phyloP scores from a whole-genome alignment of 768 basidiomycete genomes.

The Lactarius sanguifluus region DNA sequence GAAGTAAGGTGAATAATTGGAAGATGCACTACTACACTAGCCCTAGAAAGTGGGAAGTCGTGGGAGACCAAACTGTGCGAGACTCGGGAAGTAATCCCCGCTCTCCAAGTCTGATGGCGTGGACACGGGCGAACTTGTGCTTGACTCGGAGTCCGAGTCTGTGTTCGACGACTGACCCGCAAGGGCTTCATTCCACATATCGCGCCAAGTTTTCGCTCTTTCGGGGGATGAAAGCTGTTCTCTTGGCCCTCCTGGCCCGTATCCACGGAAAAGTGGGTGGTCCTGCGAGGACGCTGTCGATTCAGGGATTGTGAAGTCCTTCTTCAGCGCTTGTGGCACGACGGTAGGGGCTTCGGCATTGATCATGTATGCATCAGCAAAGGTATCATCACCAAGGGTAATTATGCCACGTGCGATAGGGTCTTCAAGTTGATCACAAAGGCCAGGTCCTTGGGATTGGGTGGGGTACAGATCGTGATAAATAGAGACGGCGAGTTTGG shows the following conservation, averaged over 20 bases:
- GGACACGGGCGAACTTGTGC: not conserved
- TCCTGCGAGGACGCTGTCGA: slow-evolving; percentile 15
- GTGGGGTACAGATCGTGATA: slow-evolving; percentile 23
- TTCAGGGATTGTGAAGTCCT: not conserved
- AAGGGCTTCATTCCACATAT: slow-evolving; percentile 23
- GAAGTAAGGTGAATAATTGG: too few relatives aligned
- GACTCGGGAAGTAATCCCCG: not conserved
- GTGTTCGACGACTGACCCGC: slow-evolving; percentile 2
- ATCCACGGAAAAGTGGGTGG: slow-evolving; percentile 27
- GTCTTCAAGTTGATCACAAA: slow-evolving; percentile 20
- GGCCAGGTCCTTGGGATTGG: slow-evolving; percentile 20
- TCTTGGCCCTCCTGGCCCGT: slow-evolving; percentile 2
- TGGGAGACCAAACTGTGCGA: not conserved
- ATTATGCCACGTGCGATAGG: slow-evolving; percentile 28
- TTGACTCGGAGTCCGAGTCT: not conserved
- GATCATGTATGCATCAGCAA: slow-evolving; percentile 25
- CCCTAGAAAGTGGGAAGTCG: not conserved
- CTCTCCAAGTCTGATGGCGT: not conserved
- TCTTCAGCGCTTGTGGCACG: slow-evolving; percentile 16
- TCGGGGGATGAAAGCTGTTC: not conserved
- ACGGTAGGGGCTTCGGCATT: slow-evolving; percentile 18
- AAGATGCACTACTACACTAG: not conserved
- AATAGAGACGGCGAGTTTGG: slow-evolving; percentile 21
- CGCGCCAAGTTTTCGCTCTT: slow-evolving; percentile 11
- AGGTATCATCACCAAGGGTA: slow-evolving; percentile 25